phyloP scores from a whole-genome alignment of 371 early-diverging fungal species.

The Mortierella sp. region DNA sequence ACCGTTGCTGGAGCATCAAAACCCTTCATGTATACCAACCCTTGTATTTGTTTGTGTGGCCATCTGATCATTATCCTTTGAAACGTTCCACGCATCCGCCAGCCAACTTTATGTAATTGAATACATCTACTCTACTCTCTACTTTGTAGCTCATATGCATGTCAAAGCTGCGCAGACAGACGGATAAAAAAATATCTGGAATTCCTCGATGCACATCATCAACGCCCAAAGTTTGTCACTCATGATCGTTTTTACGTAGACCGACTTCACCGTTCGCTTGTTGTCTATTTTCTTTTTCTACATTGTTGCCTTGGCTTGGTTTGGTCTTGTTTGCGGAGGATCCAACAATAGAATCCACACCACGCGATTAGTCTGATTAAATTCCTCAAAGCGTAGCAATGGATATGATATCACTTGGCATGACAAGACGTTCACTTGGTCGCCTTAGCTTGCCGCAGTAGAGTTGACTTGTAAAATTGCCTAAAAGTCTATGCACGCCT shows the following conservation, averaged over 20 bases:
- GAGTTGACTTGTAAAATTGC: not conserved
- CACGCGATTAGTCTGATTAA: not conserved
- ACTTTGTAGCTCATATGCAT: not conserved
- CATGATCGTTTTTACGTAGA: too few species aligned
- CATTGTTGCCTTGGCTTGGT: not conserved
- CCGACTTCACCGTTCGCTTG: too few species aligned
- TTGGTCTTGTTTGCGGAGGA: not conserved
- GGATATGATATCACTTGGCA: slow-evolving; percentile 2
- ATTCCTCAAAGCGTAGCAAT: not conserved
- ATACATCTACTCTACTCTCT: not conserved
- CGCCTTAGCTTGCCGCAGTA: not conserved
- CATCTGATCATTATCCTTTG: too few species aligned
- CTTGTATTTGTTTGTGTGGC: too few species aligned
- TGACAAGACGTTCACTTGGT: not conserved
- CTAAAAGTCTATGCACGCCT: too few species aligned
- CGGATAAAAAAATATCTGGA: not conserved
- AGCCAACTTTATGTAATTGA: not conserved
- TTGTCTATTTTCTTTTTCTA: too few species aligned
- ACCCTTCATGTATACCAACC: too few species aligned
- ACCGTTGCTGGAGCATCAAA: too few species aligned
- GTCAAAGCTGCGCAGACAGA: not conserved
- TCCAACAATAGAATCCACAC: not conserved
- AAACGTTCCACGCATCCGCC: too few species aligned
- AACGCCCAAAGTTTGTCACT: too few species aligned
- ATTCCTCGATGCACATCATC: too few species aligned